These are phyloP conservation scores for Hylodesmum podocarpum DNA, from an alignment of 306 rosid species.

Conservation along the genomic window DNA sequence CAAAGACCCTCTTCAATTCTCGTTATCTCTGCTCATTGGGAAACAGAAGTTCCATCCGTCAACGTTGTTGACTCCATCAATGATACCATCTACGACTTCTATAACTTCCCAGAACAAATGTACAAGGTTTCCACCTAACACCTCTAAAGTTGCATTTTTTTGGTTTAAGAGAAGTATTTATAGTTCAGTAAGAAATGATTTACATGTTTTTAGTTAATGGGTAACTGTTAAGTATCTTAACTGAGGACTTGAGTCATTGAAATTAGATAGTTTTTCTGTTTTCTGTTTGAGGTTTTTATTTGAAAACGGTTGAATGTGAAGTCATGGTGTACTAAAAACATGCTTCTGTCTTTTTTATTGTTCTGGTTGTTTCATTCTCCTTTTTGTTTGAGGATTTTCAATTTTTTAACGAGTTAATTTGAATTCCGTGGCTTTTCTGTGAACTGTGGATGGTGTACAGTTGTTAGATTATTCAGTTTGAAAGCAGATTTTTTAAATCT, in stretches of 20 bases:
- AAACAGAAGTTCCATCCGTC: constrained; percentile 58
- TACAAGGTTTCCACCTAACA: constrained; percentile 48
- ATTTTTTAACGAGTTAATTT: not conserved
- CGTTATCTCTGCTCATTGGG: constrained; percentile 77
- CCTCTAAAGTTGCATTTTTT: not conserved
- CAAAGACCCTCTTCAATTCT: constrained; percentile 52
- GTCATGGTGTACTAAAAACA: too few species aligned
- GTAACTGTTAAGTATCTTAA: not conserved
- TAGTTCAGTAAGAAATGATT: not conserved
- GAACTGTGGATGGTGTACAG: too few species aligned
- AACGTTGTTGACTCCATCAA: constrained; percentile 40
- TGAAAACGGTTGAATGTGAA: not conserved
- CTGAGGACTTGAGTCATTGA: not conserved
- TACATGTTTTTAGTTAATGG: not conserved
- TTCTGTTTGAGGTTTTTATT: not conserved
- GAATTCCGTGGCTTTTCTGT: not conserved
- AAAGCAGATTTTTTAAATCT: not conserved
- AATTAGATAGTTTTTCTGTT: not conserved
- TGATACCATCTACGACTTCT: constrained; percentile 80
- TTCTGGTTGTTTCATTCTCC: too few species aligned
- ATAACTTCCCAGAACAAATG: constrained; percentile 64
- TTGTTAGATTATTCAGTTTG: not conserved
- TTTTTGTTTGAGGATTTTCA: too few species aligned
- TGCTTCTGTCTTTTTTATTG: too few species aligned
- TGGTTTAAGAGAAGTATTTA: not conserved